A percentile compares a stretch with the other conserved stretches of the same genome.
Conservation (phyloP, 495 filamentous ascomycete genomes). For the Penicillium mononematosum region DNA sequence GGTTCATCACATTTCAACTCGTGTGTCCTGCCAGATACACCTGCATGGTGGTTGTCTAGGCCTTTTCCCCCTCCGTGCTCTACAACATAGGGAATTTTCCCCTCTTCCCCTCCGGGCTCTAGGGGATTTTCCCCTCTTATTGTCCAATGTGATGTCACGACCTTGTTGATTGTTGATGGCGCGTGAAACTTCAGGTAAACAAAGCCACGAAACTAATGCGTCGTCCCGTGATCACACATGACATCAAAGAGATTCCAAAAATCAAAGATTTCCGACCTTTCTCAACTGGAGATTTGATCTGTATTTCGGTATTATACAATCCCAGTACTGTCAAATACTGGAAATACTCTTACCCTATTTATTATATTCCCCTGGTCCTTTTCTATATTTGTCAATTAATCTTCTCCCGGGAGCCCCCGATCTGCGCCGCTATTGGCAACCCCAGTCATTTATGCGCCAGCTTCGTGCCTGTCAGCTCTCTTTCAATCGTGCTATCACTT, state of each 20-base stretch:
- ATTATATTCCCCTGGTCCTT: conserved; percentile 4
- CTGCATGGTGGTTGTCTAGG: conserved; percentile 17
- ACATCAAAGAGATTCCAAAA: conserved; percentile 11
- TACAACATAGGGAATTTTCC: background rate
- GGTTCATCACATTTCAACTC: conserved; percentile 29
- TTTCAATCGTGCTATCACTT: conserved; percentile 17
- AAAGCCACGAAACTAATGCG: conserved; percentile 30
- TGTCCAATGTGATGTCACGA: conserved; percentile 26
- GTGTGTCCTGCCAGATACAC: conserved; percentile 13
- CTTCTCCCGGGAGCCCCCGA: conserved; percentile 20
- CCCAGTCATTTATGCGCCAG: conserved; percentile 18
- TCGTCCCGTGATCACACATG: conserved; percentile 27
- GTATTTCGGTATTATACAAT: conserved; percentile 4
- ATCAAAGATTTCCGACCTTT: conserved; percentile 8
- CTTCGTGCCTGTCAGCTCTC: conserved; percentile 30
- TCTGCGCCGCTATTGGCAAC: conserved; percentile 32
- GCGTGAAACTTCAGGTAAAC: conserved; percentile 22
- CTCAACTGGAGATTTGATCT: background rate
- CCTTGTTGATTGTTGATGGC: conserved; percentile 2
- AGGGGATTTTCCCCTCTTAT: background rate
- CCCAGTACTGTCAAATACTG: conserved; percentile 22
- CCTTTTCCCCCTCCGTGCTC: conserved; percentile 11
- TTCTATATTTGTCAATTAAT: conserved; percentile 17
- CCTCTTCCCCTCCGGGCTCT: background rate
- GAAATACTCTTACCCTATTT: conserved; percentile 21